Conservation (phyloP, 2,329 filamentous ascomycete species). For the Cytospora piceicola region DNA sequence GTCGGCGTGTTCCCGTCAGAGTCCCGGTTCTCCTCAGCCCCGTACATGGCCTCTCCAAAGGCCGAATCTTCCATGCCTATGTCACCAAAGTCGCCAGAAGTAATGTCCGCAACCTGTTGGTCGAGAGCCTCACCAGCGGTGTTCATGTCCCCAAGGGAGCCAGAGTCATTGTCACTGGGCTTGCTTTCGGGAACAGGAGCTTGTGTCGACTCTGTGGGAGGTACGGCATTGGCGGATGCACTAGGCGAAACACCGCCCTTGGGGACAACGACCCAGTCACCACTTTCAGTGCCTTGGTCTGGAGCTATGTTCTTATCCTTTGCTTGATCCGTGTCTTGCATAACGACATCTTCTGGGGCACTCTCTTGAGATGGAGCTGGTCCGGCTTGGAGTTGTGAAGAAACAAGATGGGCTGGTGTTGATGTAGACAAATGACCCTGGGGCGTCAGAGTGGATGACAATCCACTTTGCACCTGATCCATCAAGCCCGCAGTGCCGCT, state of each 20-base stretch:
- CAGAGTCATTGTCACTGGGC: constrained; percentile 61
- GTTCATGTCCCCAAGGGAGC: constrained; percentile 57
- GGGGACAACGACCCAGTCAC: constrained; percentile 77
- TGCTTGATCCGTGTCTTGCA: constrained; percentile 44
- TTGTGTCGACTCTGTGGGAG: not conserved
- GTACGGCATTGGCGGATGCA: constrained; percentile 15
- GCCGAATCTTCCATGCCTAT: constrained; percentile 77
- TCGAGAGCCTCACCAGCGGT: constrained; percentile 73
- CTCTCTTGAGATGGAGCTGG: constrained; percentile 34
- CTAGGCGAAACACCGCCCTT: constrained; percentile 57
- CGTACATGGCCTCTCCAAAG: constrained; percentile 83
- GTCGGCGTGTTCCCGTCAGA: constrained; percentile 42
- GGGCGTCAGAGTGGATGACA: constrained; percentile 64
- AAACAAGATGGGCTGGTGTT: constrained; percentile 57
- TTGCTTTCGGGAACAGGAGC: constrained; percentile 11
- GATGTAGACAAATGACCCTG: constrained; percentile 62
- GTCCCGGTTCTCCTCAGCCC: constrained; percentile 47
- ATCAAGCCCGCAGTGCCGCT: constrained; percentile 66
- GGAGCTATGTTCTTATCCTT: constrained; percentile 55
- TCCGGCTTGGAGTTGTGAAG: constrained; percentile 46
- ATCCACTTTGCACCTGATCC: constrained; percentile 69
- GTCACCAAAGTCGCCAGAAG: constrained; percentile 54
- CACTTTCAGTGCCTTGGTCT: constrained; percentile 56
- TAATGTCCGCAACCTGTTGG: constrained; percentile 54
- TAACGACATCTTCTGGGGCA: constrained; percentile 44